phyloP scores from a whole-genome alignment of 345 rosid species.

The Moricandia arvensis region DNA sequence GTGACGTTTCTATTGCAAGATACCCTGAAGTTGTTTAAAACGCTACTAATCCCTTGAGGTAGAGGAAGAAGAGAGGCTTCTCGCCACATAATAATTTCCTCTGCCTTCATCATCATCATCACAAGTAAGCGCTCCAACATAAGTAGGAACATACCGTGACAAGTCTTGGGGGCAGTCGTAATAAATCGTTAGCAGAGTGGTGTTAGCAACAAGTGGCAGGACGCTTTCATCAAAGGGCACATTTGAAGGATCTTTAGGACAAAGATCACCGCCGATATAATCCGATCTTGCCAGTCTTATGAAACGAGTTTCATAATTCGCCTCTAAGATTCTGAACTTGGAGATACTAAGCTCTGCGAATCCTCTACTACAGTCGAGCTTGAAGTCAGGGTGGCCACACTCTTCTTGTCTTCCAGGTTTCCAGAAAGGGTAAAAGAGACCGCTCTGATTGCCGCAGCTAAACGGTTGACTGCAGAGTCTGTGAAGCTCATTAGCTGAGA shows the following conservation, averaged over 20 bases:
- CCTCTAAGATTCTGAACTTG: conserved; percentile 27
- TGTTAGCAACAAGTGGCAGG: not conserved
- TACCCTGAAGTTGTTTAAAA: not conserved
- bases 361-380: conserved; percentile 3
- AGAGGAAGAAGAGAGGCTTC: not conserved
- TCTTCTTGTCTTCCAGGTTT: not conserved
- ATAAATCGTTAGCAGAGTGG: conserved; percentile 19
- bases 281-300: conserved; percentile 36
- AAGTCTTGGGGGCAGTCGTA: not conserved
- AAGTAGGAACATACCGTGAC: no score
- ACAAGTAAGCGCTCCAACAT: not conserved
- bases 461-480: not conserved
- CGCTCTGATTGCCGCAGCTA: not conserved
- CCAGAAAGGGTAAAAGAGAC: conserved; percentile 42
- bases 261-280: not conserved
- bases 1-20: conserved; percentile 13
- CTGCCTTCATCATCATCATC: not conserved
- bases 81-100: conserved; percentile 12
- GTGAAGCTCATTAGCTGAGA: conserved; percentile 4
- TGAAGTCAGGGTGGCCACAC: conserved; percentile 42
- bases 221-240: not conserved
- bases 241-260: conserved; percentile 8
- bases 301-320: not conserved
- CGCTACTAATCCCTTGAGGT: no score
- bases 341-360: conserved; percentile 23